These are phyloP conservation scores for Nissolia schottii DNA, from an alignment of 306 rosid genomes.

Conservation along the genomic window DNA sequence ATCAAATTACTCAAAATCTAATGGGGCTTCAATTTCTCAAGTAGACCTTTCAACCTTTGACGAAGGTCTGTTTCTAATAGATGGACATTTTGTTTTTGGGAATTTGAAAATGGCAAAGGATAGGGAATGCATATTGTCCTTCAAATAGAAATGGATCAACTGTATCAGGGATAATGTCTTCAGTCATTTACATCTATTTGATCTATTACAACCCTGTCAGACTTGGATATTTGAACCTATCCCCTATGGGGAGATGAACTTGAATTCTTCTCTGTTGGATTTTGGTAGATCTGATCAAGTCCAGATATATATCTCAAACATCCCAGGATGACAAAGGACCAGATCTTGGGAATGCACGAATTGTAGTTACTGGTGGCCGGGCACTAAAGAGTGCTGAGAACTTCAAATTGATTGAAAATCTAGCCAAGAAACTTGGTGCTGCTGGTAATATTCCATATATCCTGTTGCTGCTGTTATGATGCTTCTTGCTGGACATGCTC, in stretches of 20 bases:
- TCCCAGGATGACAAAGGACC: conserved; percentile 73
- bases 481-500: background rate
- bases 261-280: background rate
- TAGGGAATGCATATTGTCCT: background rate
- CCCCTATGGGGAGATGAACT: background rate
- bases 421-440: conserved; percentile 84
- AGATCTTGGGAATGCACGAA: conserved; percentile 86
- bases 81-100: conserved; percentile 4
- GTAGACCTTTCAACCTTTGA: conserved; percentile 87
- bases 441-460: conserved; percentile 59
- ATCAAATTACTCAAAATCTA: conserved; percentile 47
- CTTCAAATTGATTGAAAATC: conserved; percentile 87
- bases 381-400: conserved; percentile 86
- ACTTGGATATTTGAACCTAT: conserved; percentile 20
- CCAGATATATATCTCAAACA: conserved; percentile 63
- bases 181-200: conserved; percentile 6
- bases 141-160: conserved; percentile 20
- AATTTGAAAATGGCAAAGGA: conserved; percentile 1
- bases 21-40: conserved; percentile 65
- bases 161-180: conserved; percentile 4
- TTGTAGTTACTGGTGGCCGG: conserved; percentile 87
- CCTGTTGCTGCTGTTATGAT: conserved; percentile 4
- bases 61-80: conserved; percentile 55
- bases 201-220: background rate
- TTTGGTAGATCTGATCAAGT: conserved; percentile 59